Evolutionary conservation across 192 early-diverging fungal species (phyloP).

Genomic region (Geosiphon pyriformis): DNA sequence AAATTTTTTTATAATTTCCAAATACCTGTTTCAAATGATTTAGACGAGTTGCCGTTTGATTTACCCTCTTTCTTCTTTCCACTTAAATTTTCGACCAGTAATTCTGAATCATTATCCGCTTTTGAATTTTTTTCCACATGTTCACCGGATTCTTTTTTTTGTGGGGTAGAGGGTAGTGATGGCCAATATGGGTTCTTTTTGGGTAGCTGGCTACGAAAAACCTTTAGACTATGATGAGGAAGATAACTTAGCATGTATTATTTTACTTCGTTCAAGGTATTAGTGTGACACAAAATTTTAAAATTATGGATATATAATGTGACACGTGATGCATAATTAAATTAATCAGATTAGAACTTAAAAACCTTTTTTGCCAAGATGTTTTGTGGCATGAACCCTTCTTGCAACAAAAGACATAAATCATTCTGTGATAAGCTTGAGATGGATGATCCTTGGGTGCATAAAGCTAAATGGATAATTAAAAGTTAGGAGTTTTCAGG

Average conservation of each 20-base stretch:
- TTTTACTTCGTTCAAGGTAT: background rate
- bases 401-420: conserved; percentile 93
- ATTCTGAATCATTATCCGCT: no score
- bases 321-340: no score
- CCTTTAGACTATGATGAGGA: conserved; percentile 63
- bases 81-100: no score
- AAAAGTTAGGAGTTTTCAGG: no score
- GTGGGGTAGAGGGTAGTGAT: conserved; percentile 19
- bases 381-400: conserved; percentile 74
- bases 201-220: conserved; percentile 73
- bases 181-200: conserved; percentile 66
- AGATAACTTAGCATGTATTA: conserved; percentile 6
- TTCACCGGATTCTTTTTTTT: conserved; percentile 32
- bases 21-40: no score
- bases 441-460: conserved; percentile 84
- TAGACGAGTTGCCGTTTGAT: no score
- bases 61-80: no score
- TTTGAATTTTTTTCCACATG: no score
- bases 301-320: background rate
- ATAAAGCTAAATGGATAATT: conserved; percentile 61
- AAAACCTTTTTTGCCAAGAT: conserved; percentile 48
- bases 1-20: no score
- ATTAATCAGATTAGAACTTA: no score
- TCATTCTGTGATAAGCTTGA: conserved; percentile 83
- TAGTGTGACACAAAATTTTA: background rate